Evolutionary conservation across 2,329 filamentous ascomycete species (phyloP).

Genomic region (Aspergillus japonicus): DNA sequence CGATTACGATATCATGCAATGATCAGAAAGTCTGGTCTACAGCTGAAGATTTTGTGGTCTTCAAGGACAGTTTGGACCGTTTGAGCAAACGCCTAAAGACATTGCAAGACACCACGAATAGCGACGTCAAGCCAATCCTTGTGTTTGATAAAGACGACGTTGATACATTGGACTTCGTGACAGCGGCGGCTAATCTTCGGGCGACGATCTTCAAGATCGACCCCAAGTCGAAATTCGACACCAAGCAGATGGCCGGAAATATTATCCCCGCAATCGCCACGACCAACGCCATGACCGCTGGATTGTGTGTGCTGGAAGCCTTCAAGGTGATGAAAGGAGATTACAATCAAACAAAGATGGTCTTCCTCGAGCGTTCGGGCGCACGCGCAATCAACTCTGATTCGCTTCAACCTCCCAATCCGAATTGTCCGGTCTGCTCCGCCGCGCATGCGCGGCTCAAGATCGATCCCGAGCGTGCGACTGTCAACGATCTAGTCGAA

Average conservation of each 20-base stretch:
- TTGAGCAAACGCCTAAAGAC: conserved; percentile 71
- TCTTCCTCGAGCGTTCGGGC: conserved; percentile 72
- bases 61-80: conserved; percentile 74
- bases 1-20: conserved; percentile 56
- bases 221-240: conserved; percentile 86
- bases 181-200: conserved; percentile 84
- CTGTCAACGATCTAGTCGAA: conserved; percentile 75
- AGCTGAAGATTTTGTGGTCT: conserved; percentile 80
- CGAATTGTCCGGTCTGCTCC: conserved; percentile 79
- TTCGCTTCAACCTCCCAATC: conserved; percentile 64
- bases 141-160: conserved; percentile 96
- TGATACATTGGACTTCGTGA: conserved; percentile 92
- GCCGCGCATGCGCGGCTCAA: conserved; percentile 66
- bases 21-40: conserved; percentile 80
- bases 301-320: conserved; percentile 85
- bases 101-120: conserved; percentile 55
- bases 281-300: conserved; percentile 93
- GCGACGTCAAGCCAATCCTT: conserved; percentile 57
- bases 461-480: conserved; percentile 70
- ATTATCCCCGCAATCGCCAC: conserved; percentile 98
- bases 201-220: conserved; percentile 89
- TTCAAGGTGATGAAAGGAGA: conserved; percentile 2
- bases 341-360: conserved; percentile 39
- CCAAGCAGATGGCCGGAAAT: conserved; percentile 98
- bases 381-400: conserved; percentile 60